Percentiles rank a stretch among this genome's conserved stretches.
phyloP scores from a whole-genome alignment of 352 stramenopile genomes.

The Pelagophyceae sp. region DNA sequence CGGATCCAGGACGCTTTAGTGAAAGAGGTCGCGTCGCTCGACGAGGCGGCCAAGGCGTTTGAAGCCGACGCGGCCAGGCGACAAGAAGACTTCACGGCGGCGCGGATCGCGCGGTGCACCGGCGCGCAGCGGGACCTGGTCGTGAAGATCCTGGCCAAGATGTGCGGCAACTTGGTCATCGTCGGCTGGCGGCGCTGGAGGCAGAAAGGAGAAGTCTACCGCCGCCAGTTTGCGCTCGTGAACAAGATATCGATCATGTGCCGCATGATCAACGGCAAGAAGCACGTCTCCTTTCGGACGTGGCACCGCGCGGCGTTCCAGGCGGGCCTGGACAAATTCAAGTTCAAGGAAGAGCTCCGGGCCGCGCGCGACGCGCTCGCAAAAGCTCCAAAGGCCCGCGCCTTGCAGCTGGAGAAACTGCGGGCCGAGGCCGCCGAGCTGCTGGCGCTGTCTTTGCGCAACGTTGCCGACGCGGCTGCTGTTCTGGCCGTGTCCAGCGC shows the following conservation, averaged over 20 bases:
- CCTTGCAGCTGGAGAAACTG: constrained; percentile 1
- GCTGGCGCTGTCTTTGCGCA: neutral
- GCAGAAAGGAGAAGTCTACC: neutral
- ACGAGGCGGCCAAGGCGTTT: neutral
- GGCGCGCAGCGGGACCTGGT: neutral
- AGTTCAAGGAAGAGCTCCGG: constrained; percentile 10
- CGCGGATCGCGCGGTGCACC: neutral
- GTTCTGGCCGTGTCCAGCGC: neutral
- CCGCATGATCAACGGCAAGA: constrained; percentile 13
- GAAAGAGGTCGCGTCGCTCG: neutral
- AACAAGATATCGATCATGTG: neutral
- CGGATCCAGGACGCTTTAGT: neutral
- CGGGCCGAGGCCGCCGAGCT: constrained; percentile 9
- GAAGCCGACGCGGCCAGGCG: neutral
- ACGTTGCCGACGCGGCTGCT: neutral
- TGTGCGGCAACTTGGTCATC: neutral
- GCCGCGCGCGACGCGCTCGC: neutral
- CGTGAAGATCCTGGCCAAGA: constrained; percentile 8
- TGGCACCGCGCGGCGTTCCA: neutral
- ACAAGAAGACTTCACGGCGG: neutral
- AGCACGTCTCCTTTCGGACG: neutral
- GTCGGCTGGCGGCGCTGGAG: neutral
- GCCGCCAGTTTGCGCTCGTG: neutral
- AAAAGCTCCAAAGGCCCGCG: neutral
- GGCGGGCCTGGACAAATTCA: neutral